Percentiles rank a stretch among this genome's conserved stretches.
Evolutionary conservation across 2,329 filamentous ascomycete genomes (phyloP).

Genomic region (Aspergillus sojae): DNA sequence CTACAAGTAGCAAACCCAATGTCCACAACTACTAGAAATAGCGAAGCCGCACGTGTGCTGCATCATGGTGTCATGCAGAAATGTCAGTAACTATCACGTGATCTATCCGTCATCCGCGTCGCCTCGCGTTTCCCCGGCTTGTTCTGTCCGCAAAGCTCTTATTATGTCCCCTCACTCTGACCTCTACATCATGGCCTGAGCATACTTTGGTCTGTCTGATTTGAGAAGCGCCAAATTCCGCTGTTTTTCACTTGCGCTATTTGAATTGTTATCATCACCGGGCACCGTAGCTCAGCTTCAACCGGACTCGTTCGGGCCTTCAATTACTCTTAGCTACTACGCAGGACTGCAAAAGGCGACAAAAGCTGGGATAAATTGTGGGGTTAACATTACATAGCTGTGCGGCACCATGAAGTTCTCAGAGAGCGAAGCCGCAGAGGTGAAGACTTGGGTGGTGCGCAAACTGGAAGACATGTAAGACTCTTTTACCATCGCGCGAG

Average conservation of each 20-base stretch:
- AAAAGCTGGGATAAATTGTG: not conserved
- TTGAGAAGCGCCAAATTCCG: not conserved
- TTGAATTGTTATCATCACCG: not conserved
- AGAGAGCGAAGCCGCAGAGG: slow-evolving; percentile 53
- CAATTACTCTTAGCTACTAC: not conserved
- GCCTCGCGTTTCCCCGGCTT: slow-evolving; percentile 26
- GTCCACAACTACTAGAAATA: too few species aligned
- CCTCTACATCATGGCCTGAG: slow-evolving; percentile 5
- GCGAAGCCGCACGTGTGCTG: not conserved
- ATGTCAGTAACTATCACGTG: slow-evolving; percentile 16
- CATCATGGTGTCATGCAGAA: not conserved
- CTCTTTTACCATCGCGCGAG: not conserved
- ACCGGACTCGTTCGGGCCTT: not conserved
- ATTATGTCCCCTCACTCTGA: not conserved
- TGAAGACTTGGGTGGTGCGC: slow-evolving; percentile 62
- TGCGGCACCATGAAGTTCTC: slow-evolving; percentile 53
- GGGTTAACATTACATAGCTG: not conserved
- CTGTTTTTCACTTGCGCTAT: not conserved
- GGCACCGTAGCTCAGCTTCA: too few species aligned
- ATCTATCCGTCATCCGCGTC: slow-evolving; percentile 19
- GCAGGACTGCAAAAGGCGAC: not conserved
- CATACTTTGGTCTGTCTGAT: not conserved
- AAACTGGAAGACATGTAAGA: slow-evolving; percentile 61
- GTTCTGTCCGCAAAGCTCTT: slow-evolving; percentile 16
- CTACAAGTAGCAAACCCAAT: not conserved